phyloP scores from a whole-genome alignment of 148 eudicot species.

The Rhododendron vialii region DNA sequence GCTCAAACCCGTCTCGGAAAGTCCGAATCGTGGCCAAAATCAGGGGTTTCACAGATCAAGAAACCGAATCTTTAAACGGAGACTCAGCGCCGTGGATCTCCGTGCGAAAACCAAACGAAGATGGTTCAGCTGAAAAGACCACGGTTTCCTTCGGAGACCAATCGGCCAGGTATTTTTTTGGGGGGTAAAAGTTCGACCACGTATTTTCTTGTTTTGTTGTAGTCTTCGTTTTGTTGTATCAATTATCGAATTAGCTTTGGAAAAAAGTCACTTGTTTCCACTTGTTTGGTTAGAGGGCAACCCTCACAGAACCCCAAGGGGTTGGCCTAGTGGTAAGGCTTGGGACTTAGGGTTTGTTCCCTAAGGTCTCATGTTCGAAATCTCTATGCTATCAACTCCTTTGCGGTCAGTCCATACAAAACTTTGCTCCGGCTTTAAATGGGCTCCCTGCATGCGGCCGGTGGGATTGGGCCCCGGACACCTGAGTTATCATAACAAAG shows the following conservation, averaged over 20 bases:
- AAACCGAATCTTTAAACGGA: constrained; percentile 13
- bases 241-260: background rate
- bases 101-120: constrained; percentile 28
- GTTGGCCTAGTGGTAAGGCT: too few species aligned
- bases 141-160: constrained; percentile 42
- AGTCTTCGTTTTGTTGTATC: background rate
- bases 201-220: constrained; percentile 16
- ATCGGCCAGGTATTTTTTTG: constrained; percentile 32
- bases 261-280: background rate
- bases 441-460: too few species aligned
- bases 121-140: constrained; percentile 27
- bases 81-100: constrained; percentile 39
- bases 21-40: constrained; percentile 57
- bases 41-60: constrained; percentile 29
- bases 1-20: constrained; percentile 24
- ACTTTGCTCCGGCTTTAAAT: too few species aligned
- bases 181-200: constrained; percentile 13
- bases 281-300: background rate
- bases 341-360: too few species aligned
- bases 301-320: too few species aligned
- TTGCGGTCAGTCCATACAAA: too few species aligned
- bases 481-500: too few species aligned
- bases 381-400: too few species aligned
- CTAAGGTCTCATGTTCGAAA: too few species aligned
- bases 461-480: too few species aligned